A percentile compares a stretch with the other conserved stretches of the same genome.
Conservation (phyloP, 139 green algal species). For the Ostreobium quekettii region DNA sequence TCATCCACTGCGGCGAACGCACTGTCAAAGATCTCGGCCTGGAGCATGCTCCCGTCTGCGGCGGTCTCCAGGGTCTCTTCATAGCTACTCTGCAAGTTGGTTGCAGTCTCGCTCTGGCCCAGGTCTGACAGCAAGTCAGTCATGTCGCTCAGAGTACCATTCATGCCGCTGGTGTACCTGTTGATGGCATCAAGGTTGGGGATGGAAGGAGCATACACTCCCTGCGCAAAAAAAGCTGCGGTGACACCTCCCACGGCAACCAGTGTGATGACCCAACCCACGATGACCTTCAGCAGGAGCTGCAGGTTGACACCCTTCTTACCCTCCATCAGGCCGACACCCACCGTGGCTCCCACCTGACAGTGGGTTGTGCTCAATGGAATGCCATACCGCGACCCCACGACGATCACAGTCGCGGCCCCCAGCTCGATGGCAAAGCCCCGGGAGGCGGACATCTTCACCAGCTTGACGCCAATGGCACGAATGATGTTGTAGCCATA, state of each 20-base stretch:
- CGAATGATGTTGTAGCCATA: slow-evolving; percentile 29
- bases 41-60: too few relatives aligned
- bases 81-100: too few relatives aligned
- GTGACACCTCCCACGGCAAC: slow-evolving; percentile 17
- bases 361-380: slow-evolving; percentile 65
- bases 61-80: too few relatives aligned
- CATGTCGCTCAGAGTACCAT: neutral
- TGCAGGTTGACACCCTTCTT: slow-evolving; percentile 13
- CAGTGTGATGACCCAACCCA: slow-evolving; percentile 43
- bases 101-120: too few relatives aligned
- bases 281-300: slow-evolving; percentile 35
- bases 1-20: too few relatives aligned
- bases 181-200: neutral
- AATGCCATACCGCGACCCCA: slow-evolving; percentile 48
- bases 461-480: slow-evolving; percentile 43
- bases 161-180: neutral
- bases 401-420: slow-evolving; percentile 40
- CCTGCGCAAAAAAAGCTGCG: slow-evolving; percentile 4
- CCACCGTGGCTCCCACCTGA: slow-evolving; percentile 42
- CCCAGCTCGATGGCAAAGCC: slow-evolving; percentile 55
- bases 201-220: neutral
- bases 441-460: slow-evolving; percentile 39
- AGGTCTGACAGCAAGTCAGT: too few relatives aligned
- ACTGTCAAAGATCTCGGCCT: too few relatives aligned
- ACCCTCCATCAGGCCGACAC: slow-evolving; percentile 48